Evolutionary conservation across 2,329 filamentous ascomycete species (phyloP).

Genomic region (Ustulina deusta): DNA sequence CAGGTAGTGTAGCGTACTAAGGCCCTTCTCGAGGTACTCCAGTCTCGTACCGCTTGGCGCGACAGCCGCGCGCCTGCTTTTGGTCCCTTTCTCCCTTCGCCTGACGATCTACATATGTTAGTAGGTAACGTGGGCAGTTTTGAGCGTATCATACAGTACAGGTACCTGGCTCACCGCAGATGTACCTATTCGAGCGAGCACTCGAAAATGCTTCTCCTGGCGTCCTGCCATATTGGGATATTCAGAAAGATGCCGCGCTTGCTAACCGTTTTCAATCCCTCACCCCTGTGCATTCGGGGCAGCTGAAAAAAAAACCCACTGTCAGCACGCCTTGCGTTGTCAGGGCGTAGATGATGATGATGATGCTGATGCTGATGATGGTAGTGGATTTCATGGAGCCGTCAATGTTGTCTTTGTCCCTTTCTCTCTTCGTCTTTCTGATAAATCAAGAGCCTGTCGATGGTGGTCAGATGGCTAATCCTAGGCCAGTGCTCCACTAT

Average conservation of each 20-base stretch:
- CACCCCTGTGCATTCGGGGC: slow-evolving; percentile 2
- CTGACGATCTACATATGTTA: background rate
- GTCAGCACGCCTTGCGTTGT: slow-evolving; percentile 2
- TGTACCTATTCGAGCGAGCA: background rate
- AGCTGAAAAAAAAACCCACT: background rate
- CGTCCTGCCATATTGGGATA: background rate
- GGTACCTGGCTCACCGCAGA: background rate
- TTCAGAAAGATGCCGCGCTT: background rate
- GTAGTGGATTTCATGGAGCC: background rate
- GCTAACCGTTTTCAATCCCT: background rate
- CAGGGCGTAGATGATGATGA: no score
- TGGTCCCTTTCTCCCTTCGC: background rate
- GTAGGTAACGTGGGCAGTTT: background rate
- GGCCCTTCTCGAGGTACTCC: no score
- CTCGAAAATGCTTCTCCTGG: background rate
- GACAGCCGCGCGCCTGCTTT: slow-evolving; percentile 29
- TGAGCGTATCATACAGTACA: background rate
- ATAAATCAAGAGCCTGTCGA: background rate
- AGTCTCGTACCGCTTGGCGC: slow-evolving; percentile 16
- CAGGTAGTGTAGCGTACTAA: no score
- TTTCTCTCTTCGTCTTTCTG: background rate
- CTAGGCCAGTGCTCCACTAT: background rate
- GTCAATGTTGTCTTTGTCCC: background rate
- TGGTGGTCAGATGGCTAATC: background rate
- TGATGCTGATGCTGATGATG: no score